A percentile compares a stretch with the other conserved stretches of the same genome.
Evolutionary conservation across 116 monocot species (phyloP).

Genomic region (Phalaenopsis hybrid): DNA sequence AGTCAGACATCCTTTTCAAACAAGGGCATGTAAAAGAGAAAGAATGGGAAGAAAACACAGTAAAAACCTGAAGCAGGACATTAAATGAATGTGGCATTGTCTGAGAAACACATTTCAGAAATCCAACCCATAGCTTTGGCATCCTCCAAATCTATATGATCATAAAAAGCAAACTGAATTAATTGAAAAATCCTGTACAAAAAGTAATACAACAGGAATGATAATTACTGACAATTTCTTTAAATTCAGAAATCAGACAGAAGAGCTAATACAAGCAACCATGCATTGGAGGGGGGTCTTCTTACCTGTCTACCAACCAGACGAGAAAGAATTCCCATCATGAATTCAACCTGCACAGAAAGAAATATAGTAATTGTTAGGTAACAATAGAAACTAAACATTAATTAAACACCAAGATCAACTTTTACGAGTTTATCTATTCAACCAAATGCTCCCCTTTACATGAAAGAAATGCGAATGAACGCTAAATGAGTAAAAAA

Average conservation of each 20-base stretch:
- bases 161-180: slow-evolving; percentile 4
- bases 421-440: background rate
- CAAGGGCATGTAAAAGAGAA: background rate
- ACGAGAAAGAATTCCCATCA: slow-evolving; percentile 84
- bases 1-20: background rate
- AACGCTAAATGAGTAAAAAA: background rate
- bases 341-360: slow-evolving; percentile 78
- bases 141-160: slow-evolving; percentile 80
- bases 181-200: background rate
- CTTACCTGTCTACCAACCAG: slow-evolving; percentile 85
- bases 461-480: background rate
- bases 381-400: background rate
- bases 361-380: background rate
- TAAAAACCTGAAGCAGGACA: slow-evolving; percentile 75
- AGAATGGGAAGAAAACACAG: background rate
- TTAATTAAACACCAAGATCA: background rate
- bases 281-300: background rate
- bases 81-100: slow-evolving; percentile 88
- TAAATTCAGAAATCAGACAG: background rate
- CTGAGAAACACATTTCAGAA: slow-evolving; percentile 81
- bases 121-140: slow-evolving; percentile 97
- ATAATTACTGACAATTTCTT: background rate
- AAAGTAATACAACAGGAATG: background rate
- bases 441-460: background rate
- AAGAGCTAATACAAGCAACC: background rate